Evolutionary conservation across 2,329 filamentous ascomycete genomes (phyloP).

Genomic region (Epichloe glyceriae): DNA sequence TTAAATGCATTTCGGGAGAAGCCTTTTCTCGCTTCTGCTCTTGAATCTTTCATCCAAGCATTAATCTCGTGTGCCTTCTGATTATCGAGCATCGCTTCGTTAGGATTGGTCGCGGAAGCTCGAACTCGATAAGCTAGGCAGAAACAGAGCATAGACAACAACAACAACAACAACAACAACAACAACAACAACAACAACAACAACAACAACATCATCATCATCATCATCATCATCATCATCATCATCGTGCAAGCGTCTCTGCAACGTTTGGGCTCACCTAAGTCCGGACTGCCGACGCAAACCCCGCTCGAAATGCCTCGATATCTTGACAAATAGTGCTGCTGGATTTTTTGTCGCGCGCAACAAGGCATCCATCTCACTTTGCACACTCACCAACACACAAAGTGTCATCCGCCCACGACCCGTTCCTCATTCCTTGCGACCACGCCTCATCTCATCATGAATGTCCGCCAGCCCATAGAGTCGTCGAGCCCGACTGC

Average conservation of each 20-base stretch:
- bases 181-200: background rate
- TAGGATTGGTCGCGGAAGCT: no score
- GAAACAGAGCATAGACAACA: background rate
- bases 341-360: background rate
- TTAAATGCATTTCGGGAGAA: no score
- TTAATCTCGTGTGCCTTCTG: no score
- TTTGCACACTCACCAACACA: background rate
- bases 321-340: background rate
- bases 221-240: background rate
- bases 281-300: background rate
- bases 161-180: background rate
- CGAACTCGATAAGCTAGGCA: no score
- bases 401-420: background rate
- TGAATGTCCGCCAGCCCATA: constrained; percentile 84
- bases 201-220: background rate
- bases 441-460: constrained; percentile 27
- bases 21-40: no score
- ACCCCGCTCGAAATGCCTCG: constrained; percentile 1
- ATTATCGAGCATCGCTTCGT: no score
- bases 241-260: background rate
- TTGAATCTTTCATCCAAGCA: no score
- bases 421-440: background rate
- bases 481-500: constrained; percentile 61
- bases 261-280: background rate
- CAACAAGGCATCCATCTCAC: background rate